Percentiles rank a stretch among this genome's conserved stretches.
Evolutionary conservation across 805 yeast species (phyloP).

Genomic region (Monosporozyma servazzii): DNA sequence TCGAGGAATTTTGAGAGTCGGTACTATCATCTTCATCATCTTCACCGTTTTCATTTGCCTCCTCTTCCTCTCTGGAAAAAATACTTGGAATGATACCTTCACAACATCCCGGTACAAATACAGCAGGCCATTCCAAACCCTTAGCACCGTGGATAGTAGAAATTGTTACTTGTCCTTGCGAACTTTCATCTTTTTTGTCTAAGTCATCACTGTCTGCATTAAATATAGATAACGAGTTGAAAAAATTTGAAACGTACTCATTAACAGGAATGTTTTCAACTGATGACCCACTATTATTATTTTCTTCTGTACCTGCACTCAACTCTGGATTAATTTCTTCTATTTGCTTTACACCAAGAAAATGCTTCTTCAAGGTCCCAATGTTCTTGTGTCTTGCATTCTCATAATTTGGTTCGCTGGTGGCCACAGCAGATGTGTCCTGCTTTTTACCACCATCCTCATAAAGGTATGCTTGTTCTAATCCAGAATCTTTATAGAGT

Average conservation of each 20-base stretch:
- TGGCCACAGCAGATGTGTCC: conserved; percentile 14
- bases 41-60: conserved; percentile 8
- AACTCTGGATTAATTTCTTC: neutral
- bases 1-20: conserved; percentile 6
- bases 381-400: conserved; percentile 26
- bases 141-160: conserved; percentile 90
- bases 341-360: conserved; percentile 10
- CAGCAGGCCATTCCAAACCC: conserved; percentile 94
- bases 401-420: conserved; percentile 11
- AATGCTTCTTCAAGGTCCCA: conserved; percentile 16
- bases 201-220: conserved; percentile 16
- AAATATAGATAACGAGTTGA: conserved; percentile 31
- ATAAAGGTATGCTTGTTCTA: conserved; percentile 20
- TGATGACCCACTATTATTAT: neutral
- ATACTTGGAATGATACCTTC: conserved; percentile 59
- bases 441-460: conserved; percentile 22
- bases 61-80: conserved; percentile 26
- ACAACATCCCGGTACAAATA: conserved; percentile 64
- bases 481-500: conserved; percentile 25
- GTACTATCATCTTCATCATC: conserved; percentile 8
- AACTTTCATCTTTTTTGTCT: conserved; percentile 15
- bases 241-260: conserved; percentile 26
- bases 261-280: neutral
- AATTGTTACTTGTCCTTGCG: conserved; percentile 36
- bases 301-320: neutral